A percentile compares a stretch with the other conserved stretches of the same genome.
phyloP scores from a whole-genome alignment of 305 asterid species.

The Fraxinus angustifolia region DNA sequence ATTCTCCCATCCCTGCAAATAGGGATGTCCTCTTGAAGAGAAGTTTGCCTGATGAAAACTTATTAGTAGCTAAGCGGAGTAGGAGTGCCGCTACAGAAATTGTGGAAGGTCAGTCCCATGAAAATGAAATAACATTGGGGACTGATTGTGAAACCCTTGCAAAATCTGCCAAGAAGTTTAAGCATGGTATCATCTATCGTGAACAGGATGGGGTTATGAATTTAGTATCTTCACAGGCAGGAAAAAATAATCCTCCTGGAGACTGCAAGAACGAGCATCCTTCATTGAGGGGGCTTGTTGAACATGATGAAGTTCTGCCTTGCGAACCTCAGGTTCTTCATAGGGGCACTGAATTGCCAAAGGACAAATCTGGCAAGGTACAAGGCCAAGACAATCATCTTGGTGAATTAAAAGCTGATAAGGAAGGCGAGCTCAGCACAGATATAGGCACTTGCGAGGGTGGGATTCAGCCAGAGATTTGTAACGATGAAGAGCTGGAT shows the following conservation, averaged over 20 bases:
- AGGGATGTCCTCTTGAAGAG: slow-evolving; percentile 18
- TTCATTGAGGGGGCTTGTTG: slow-evolving; percentile 26
- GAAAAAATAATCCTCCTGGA: slow-evolving; percentile 25
- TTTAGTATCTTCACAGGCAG: slow-evolving; percentile 11
- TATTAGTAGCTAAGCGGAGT: slow-evolving; percentile 34
- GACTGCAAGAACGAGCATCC: slow-evolving; percentile 25
- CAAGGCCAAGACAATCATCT: slow-evolving; percentile 21
- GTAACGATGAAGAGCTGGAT: slow-evolving; percentile 19
- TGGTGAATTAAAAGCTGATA: slow-evolving; percentile 23
- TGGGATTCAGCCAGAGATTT: slow-evolving; percentile 1
- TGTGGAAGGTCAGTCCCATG: slow-evolving; percentile 25
- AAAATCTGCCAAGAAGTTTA: slow-evolving; percentile 44
- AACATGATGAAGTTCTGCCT: slow-evolving; percentile 28
- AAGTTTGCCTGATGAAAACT: slow-evolving; percentile 33
- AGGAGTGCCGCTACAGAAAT: slow-evolving; percentile 26
- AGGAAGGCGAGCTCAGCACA: slow-evolving; percentile 24
- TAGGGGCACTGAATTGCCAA: slow-evolving; percentile 19
- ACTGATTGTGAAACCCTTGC: slow-evolving; percentile 25
- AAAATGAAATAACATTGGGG: slow-evolving; percentile 17
- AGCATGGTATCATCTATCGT: slow-evolving; percentile 26
- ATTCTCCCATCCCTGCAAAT: neutral
- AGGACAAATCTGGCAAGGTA: slow-evolving; percentile 23
- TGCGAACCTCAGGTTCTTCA: slow-evolving; percentile 23
- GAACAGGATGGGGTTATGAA: slow-evolving; percentile 18
- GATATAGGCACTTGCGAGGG: slow-evolving; percentile 9